Percentiles rank a stretch among this genome's conserved stretches.
phyloP scores from a whole-genome alignment of 495 filamentous ascomycete species.

The Penicillium pancosmium region DNA sequence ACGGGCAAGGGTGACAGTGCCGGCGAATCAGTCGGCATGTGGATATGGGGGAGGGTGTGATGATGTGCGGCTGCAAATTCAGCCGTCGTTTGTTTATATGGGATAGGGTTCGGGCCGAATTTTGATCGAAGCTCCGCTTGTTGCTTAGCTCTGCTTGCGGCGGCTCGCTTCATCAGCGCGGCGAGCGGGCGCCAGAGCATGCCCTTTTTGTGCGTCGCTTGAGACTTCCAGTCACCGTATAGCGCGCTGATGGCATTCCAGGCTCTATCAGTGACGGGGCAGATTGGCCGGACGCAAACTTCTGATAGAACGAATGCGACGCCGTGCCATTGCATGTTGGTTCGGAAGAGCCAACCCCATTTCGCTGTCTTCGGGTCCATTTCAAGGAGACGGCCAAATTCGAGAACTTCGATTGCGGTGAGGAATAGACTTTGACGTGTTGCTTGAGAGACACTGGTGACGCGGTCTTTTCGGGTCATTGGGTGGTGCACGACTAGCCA shows the following conservation, averaged over 20 bases:
- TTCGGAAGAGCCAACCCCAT: slow-evolving; percentile 82
- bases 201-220: slow-evolving; percentile 57
- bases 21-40: slow-evolving; percentile 13
- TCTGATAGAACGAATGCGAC: slow-evolving; percentile 75
- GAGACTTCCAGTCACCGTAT: slow-evolving; percentile 56
- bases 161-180: slow-evolving; percentile 71
- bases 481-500: slow-evolving; percentile 67
- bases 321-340: slow-evolving; percentile 84
- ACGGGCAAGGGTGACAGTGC: slow-evolving; percentile 4
- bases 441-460: slow-evolving; percentile 51
- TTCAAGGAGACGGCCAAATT: slow-evolving; percentile 68
- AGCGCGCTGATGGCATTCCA: slow-evolving; percentile 73
- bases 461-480: slow-evolving; percentile 45
- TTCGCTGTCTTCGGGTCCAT: slow-evolving; percentile 62
- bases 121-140: slow-evolving; percentile 33
- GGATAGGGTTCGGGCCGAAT: slow-evolving; percentile 16
- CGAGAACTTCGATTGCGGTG: slow-evolving; percentile 74
- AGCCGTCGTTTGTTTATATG: slow-evolving; percentile 5
- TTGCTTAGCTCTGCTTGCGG: slow-evolving; percentile 36
- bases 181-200: slow-evolving; percentile 75
- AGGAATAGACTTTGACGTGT: slow-evolving; percentile 74
- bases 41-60: slow-evolving; percentile 21
- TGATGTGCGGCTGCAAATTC: slow-evolving; percentile 10
- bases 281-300: slow-evolving; percentile 68
- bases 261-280: slow-evolving; percentile 73